Base-by-base conservation (phyloP, 352 stramenopile genomes). In the Pythium dissotocum region DNA sequence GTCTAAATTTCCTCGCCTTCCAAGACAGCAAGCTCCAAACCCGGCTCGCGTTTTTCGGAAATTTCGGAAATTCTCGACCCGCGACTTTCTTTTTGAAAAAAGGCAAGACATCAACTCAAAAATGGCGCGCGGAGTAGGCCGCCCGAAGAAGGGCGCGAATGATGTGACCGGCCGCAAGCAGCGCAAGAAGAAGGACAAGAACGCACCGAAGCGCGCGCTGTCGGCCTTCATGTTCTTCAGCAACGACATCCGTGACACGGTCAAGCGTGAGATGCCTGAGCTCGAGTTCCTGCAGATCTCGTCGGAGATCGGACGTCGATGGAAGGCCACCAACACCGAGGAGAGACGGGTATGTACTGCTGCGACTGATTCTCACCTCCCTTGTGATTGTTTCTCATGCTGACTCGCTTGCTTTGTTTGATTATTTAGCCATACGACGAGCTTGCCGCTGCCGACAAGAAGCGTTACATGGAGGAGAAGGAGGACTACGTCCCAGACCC, bases 201-300 rank as follows among this genome's bases (percentile, higher is more conserved):
- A 96, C 73, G 89, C 85, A 36, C 90, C 90, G 49, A 97, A 97
- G 80, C 88, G 89, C 63, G 84, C 89, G 55, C 80, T 95, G 35
- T 96, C 90, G 51, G 88, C 88, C 60, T 97, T 96, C 71, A 95
- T 97, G 87, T 97, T 97, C 75, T 97, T 95, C 78, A 88, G 75
- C 71, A 95, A 94, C 71, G 85, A 95, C 67, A 94, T 94, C 68
- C 89, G 90, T 35, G 89, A 97, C 49, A 90, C 86, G 54, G 86
- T 95, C 58, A 97, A 97, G 79, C 82, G 77, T 49, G 88, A 95
- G 72, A 94, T 94, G 86, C 88, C 87, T 40, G 82, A 96, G 62
- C 76, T 96, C 51, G 67, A 80, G 66, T 95, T 95, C 73, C 72
- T 94, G 56, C 70, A 94, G 70, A 90, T 95, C 73, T 95, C 88